Evolutionary conservation across 2,329 filamentous ascomycete genomes (phyloP), one percentile per base, ranked within the genome.

Genomic region (Calonectria hawksworthii): DNA sequence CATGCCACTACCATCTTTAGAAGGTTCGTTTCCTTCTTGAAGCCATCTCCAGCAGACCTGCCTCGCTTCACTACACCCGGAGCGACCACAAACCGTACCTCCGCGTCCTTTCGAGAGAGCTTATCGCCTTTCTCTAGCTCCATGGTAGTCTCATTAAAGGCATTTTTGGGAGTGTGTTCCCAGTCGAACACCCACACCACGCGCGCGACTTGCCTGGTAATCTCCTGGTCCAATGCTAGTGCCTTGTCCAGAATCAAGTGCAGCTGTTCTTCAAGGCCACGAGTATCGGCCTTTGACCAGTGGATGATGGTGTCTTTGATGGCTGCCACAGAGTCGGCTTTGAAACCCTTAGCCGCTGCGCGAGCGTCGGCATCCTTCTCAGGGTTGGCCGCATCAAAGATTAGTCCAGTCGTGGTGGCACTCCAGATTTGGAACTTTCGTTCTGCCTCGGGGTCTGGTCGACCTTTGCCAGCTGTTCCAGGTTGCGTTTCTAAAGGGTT

Each of bases 371-470:
- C 8, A 26, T 34, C 28, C 14, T 51, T 32, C 10, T 65, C 32
- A 4, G 47, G 36, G 36, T 59, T 51, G 0, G 28, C 36, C 23
- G 21, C 61, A 8, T 72, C 63, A 41, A 59, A 30, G 4, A 72
- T 32, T 5, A 66, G 21, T 1, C 41, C 63, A 4, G 32, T 47
- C 6, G 69, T 72, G 2, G 61, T 72, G 1, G 47, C 61, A 8
- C 69, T 66, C 69, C 69, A 72, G n/a, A 59, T 67, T 34, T 72
- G 69, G 23, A 72, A 72, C 36, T 66, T 66, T 9, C 69, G 51
- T 38, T 72, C 69, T n/a, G 69, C 69, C n/a, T 72, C 69, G 1
- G 69, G 61, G 13, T 66, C n/a, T 16, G 61, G 63, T 8, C 47
- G 36, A 2, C 13, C 18, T n/a, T 34, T 64, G 8, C 23, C 18